phyloP scores from a whole-genome alignment of 495 filamentous ascomycete genomes.

The Xylaria scruposa region DNA sequence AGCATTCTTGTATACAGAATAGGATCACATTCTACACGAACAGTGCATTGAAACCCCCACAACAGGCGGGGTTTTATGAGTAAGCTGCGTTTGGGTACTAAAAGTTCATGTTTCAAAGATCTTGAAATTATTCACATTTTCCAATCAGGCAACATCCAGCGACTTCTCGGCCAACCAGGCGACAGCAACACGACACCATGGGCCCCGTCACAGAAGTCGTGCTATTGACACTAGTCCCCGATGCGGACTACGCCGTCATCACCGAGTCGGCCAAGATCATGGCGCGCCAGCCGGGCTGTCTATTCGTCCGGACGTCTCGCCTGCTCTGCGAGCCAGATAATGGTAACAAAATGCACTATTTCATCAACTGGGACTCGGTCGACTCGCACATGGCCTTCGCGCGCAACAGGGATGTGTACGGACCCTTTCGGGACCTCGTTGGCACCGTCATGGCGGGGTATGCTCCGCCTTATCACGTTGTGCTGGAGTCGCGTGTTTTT shows the following conservation, averaged over 20 bases:
- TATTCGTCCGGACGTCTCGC: conserved; percentile 1
- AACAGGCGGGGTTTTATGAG: conserved; percentile 6
- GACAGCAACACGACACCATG: conserved; percentile 27
- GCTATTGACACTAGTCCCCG: conserved; percentile 21
- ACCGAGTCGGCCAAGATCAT: conserved; percentile 21
- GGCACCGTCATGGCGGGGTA: conserved; percentile 12
- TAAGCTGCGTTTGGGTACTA: not conserved
- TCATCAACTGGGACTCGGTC: conserved; percentile 33
- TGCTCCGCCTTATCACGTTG: conserved; percentile 28
- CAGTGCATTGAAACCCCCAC: not conserved
- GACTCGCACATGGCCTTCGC: conserved; percentile 32
- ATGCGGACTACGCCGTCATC: conserved; percentile 18
- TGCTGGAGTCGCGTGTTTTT: conserved; percentile 15
- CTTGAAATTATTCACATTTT: not conserved
- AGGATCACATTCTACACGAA: not conserved
- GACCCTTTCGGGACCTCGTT: conserved; percentile 25
- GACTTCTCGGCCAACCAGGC: not conserved
- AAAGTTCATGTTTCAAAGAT: not conserved
- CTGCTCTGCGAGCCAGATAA: conserved; percentile 18
- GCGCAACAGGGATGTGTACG: conserved; percentile 15
- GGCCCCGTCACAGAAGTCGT: conserved; percentile 35
- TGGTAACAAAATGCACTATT: conserved; percentile 12
- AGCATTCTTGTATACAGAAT: not conserved
- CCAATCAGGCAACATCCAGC: not conserved
- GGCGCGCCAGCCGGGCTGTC: conserved; percentile 29